phyloP scores from a whole-genome alignment of 75 land plant genomes.

The Cunninghamia lanceolata region DNA sequence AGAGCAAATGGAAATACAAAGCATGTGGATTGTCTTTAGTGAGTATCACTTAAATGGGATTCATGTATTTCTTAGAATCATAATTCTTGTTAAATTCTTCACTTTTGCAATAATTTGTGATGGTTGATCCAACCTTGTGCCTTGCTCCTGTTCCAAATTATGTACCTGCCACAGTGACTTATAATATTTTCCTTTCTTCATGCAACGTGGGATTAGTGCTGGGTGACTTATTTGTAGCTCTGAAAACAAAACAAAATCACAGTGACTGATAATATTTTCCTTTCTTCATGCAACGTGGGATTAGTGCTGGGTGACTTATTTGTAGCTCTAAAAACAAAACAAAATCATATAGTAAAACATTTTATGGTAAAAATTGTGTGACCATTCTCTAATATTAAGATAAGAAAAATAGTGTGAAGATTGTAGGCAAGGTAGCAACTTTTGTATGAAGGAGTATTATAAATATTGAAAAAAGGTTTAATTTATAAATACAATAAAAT shows the following conservation, averaged over 20 bases:
- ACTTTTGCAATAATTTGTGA: background rate
- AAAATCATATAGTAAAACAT: too few species aligned
- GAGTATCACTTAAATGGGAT: constrained; percentile 3
- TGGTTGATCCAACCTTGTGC: background rate
- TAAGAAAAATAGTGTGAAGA: too few species aligned
- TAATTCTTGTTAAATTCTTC: background rate
- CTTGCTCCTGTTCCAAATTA: background rate
- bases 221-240: background rate
- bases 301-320: background rate
- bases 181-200: background rate
- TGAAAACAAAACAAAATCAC: background rate
- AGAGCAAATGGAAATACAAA: constrained; percentile 1
- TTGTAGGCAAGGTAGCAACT: too few species aligned
- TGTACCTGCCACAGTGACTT: background rate
- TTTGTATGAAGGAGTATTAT: too few species aligned
- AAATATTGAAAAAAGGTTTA: too few species aligned
- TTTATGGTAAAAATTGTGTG: too few species aligned
- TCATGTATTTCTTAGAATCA: background rate
- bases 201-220: background rate
- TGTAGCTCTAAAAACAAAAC: background rate
- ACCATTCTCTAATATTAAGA: too few species aligned
- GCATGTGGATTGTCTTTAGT: background rate
- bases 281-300: background rate
- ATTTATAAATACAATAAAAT: too few species aligned
- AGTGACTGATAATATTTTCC: background rate